Conservation (phyloP, 2,329 filamentous ascomycete genomes). For the Cyanodermella asteris region DNA sequence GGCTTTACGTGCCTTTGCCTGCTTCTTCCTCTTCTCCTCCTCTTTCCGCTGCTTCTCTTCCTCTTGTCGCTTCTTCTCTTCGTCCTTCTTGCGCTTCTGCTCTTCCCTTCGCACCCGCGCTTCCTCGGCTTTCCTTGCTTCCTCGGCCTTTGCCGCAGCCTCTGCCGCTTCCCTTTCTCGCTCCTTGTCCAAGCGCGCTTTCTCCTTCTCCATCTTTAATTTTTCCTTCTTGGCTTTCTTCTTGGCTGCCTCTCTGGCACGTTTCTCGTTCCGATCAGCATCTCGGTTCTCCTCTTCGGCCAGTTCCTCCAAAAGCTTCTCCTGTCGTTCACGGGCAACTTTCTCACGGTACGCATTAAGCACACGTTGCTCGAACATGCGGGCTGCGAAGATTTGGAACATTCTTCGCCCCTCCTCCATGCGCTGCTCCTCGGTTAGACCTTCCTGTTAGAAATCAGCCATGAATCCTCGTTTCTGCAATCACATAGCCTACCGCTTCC, state of each 20-base stretch:
- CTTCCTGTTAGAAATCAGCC: slow-evolving; percentile 43
- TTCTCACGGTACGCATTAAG: slow-evolving; percentile 95
- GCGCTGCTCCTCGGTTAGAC: slow-evolving; percentile 92
- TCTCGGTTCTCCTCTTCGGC: slow-evolving; percentile 62
- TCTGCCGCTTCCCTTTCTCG: slow-evolving; percentile 80
- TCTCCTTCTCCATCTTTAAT: slow-evolving; percentile 73
- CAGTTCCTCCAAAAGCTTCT: slow-evolving; percentile 75
- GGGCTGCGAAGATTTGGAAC: slow-evolving; percentile 97
- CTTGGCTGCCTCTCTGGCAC: slow-evolving; percentile 81
- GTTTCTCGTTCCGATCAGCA: slow-evolving; percentile 70
- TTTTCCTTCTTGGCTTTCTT: slow-evolving; percentile 82
- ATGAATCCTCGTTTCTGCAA: slow-evolving; percentile 7
- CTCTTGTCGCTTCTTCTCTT: slow-evolving; percentile 72
- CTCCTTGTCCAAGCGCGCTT: slow-evolving; percentile 71
- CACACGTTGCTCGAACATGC: slow-evolving; percentile 97
- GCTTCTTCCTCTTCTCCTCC: slow-evolving; percentile 55
- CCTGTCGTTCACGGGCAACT: slow-evolving; percentile 77
- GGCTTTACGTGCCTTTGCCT: slow-evolving; percentile 66
- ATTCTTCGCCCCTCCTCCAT: slow-evolving; percentile 97
- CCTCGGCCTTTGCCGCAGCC: slow-evolving; percentile 49
- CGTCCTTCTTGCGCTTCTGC: slow-evolving; percentile 75
- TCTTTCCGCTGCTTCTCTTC: slow-evolving; percentile 73
- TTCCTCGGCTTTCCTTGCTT: slow-evolving; percentile 62
- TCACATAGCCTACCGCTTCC: slow-evolving; percentile 30
- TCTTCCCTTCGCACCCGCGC: slow-evolving; percentile 67